Conservation (phyloP, 2,329 filamentous ascomycete genomes). For the Colletotrichum siamense region DNA sequence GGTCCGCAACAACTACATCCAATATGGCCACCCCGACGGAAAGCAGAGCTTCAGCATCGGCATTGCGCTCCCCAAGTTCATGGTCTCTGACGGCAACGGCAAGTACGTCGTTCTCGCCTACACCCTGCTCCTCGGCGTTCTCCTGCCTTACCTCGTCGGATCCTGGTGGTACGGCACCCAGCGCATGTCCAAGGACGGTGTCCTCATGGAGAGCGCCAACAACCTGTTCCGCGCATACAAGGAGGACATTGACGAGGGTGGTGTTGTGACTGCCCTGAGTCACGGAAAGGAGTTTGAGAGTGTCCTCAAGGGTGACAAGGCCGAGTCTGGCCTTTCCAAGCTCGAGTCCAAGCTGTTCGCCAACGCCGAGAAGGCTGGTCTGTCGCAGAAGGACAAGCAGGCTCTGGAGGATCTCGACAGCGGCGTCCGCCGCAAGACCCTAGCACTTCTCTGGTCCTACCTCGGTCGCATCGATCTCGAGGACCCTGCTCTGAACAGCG, state of each 20-base stretch:
- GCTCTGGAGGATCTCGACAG: constrained; percentile 83
- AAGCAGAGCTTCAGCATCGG: constrained; percentile 99
- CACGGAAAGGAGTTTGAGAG: constrained; percentile 85
- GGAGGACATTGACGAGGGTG: constrained; percentile 81
- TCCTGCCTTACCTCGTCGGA: constrained; percentile 91
- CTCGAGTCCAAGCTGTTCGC: constrained; percentile 79
- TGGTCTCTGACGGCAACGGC: constrained; percentile 90
- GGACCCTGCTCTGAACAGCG: constrained; percentile 76
- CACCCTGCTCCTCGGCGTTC: constrained; percentile 83
- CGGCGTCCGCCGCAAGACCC: constrained; percentile 80
- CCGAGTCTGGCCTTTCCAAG: constrained; percentile 80
- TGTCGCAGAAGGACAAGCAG: constrained; percentile 76
- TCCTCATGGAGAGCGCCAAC: constrained; percentile 91
- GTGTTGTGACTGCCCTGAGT: constrained; percentile 81
- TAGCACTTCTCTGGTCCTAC: constrained; percentile 94
- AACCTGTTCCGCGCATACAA: constrained; percentile 94
- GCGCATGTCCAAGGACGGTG: constrained; percentile 89
- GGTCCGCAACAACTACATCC: constrained; percentile 93
- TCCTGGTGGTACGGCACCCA: constrained; percentile 99
- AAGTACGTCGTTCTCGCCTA: constrained; percentile 96
- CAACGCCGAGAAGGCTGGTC: constrained; percentile 57
- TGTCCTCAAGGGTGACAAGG: constrained; percentile 77
- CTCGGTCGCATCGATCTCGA: constrained; percentile 86
- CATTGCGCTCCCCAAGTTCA: constrained; percentile 91
- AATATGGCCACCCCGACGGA: constrained; percentile 95